These are phyloP conservation scores for Conoideocrella luteorostrata DNA, from an alignment of 2,329 filamentous ascomycete genomes.

Conservation along the genomic window DNA sequence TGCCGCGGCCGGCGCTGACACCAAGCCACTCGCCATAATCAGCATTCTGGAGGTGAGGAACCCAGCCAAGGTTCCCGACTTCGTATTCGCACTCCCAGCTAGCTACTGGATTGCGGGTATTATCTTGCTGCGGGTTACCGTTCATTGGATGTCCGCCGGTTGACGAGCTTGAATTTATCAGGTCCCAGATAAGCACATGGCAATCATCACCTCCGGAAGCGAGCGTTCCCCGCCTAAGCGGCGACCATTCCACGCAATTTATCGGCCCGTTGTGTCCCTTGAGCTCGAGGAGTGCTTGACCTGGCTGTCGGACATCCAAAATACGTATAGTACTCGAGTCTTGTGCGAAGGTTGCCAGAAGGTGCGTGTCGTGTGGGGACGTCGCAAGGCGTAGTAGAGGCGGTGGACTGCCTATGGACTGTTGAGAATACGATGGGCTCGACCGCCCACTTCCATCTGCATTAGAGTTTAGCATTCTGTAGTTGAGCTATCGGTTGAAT, in stretches of 20 bases:
- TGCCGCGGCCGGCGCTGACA: slow-evolving; percentile 70
- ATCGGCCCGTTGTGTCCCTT: slow-evolving; percentile 79
- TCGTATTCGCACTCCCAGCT: slow-evolving; percentile 85
- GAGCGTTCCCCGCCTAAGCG: slow-evolving; percentile 75
- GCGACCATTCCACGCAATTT: slow-evolving; percentile 96
- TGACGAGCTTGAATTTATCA: slow-evolving; percentile 58
- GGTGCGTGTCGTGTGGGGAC: slow-evolving; percentile 89
- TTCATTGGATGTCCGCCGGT: slow-evolving; percentile 36
- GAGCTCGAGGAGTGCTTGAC: slow-evolving; percentile 88
- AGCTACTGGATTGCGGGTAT: slow-evolving; percentile 60
- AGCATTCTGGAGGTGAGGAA: slow-evolving; percentile 60
- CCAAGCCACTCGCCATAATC: slow-evolving; percentile 80
- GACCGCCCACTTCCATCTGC: slow-evolving; percentile 52
- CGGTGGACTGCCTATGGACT: slow-evolving; percentile 70
- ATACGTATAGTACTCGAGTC: slow-evolving; percentile 91
- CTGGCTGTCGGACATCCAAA: slow-evolving; percentile 90
- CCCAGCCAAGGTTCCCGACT: slow-evolving; percentile 79
- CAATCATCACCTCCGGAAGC: slow-evolving; percentile 91
- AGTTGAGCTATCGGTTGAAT: not conserved
- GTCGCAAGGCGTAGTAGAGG: slow-evolving; percentile 77
- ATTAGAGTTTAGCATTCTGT: slow-evolving; percentile 14
- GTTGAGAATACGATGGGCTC: slow-evolving; percentile 69
- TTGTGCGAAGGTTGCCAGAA: slow-evolving; percentile 93
- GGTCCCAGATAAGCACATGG: slow-evolving; percentile 87
- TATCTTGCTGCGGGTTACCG: slow-evolving; percentile 46